Conservation (phyloP, 257 asterid species). For the Pogostemon cablin region DNA sequence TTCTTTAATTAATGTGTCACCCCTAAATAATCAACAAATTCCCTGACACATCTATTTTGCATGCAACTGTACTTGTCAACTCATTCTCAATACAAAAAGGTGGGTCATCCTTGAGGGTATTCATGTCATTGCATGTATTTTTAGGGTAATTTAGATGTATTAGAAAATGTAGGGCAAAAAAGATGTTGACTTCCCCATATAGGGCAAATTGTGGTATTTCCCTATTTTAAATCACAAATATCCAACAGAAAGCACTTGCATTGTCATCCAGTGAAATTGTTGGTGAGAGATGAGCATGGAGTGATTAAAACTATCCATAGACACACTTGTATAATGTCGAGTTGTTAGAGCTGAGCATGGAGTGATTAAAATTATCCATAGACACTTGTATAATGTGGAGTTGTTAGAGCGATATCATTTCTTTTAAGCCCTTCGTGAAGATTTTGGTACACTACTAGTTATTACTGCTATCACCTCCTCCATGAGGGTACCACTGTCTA, state of each 20-base stretch:
- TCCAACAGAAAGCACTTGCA: constrained; percentile 27
- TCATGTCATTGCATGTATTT: no score
- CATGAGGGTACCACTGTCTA: constrained; percentile 67
- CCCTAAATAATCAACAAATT: no score
- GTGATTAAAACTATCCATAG: constrained; percentile 85
- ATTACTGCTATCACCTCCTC: constrained; percentile 63
- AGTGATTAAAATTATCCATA: constrained; percentile 70
- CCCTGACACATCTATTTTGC: no score
- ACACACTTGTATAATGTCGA: constrained; percentile 84
- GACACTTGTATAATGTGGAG: constrained; percentile 89
- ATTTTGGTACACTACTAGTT: constrained; percentile 51
- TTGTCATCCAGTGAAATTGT: constrained; percentile 53
- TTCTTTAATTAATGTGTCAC: no score
- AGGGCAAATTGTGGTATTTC: no score
- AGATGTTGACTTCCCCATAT: no score
- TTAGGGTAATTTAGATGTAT: no score
- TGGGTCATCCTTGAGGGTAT: no score
- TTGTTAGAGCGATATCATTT: constrained; percentile 71
- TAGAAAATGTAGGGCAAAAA: no score
- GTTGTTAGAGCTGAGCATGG: constrained; percentile 49
- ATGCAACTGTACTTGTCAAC: no score
- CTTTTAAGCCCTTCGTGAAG: constrained; percentile 67
- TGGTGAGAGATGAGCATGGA: constrained; percentile 60
- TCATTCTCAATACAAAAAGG: no score
- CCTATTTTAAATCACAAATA: no score